Conservation (phyloP, 2,329 filamentous ascomycete species). For the Ascochyta koolunga region DNA sequence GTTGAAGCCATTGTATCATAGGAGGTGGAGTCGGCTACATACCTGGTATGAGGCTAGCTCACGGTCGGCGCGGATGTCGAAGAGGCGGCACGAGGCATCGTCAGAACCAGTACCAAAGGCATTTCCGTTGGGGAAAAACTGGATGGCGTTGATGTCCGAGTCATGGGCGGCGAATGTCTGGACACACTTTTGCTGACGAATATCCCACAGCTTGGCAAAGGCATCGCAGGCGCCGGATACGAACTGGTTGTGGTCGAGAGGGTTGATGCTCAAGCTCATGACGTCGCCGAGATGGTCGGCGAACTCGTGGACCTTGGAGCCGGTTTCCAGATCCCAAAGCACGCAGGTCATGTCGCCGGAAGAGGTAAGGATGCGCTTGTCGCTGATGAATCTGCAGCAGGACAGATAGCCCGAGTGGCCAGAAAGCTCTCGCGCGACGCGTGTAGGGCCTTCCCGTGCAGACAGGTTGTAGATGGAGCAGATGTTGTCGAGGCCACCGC, state of each 20-base stretch:
- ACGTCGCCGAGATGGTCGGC: constrained; percentile 98
- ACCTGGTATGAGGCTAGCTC: constrained; percentile 69
- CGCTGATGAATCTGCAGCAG: constrained; percentile 98
- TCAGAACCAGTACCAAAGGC: constrained; percentile 98
- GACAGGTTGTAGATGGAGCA: constrained; percentile 99
- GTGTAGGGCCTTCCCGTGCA: constrained; percentile 93
- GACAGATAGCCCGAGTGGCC: constrained; percentile 97
- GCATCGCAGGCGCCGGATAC: constrained; percentile 99
- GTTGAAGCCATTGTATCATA: constrained; percentile 11
- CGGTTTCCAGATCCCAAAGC: constrained; percentile 99
- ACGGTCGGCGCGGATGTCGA: constrained; percentile 95
- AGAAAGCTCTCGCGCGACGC: constrained; percentile 92
- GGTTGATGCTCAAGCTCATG: constrained; percentile 99
- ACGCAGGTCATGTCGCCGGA: constrained; percentile 99
- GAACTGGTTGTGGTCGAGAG: constrained; percentile 98
- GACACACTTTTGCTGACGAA: constrained; percentile 95
- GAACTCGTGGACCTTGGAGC: constrained; percentile 96
- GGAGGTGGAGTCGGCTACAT: neutral
- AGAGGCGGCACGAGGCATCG: constrained; percentile 94
- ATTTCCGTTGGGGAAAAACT: constrained; percentile 99
- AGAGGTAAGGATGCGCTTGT: constrained; percentile 95
- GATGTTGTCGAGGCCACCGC: constrained; percentile 98
- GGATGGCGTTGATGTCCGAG: constrained; percentile 98
- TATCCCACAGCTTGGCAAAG: constrained; percentile 98
- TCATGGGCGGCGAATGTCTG: constrained; percentile 99